These are phyloP conservation scores for Alternaria sp. DNA, from an alignment of 2,329 filamentous ascomycete genomes.

Conservation along the genomic window DNA sequence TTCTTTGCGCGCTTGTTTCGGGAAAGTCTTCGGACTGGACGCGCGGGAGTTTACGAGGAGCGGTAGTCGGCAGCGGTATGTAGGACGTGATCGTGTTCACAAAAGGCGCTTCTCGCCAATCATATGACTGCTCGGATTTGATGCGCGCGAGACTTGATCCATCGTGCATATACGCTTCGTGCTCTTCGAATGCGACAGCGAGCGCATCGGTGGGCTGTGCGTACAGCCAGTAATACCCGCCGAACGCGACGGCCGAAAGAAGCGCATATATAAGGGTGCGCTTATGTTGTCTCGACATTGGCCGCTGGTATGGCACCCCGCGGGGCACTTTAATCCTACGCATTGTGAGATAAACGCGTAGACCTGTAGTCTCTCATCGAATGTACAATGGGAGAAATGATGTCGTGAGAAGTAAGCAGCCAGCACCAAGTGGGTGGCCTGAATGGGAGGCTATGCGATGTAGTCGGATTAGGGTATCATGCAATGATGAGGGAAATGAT, in stretches of 20 bases:
- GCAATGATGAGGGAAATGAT: neutral
- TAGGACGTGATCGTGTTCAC: constrained; percentile 47
- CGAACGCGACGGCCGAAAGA: constrained; percentile 29
- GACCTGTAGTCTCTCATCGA: constrained; percentile 4
- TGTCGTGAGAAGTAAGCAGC: neutral
- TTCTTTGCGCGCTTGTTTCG: constrained; percentile 39
- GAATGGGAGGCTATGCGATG: neutral
- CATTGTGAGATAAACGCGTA: constrained; percentile 25
- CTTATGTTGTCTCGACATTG: constrained; percentile 41
- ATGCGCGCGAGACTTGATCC: constrained; percentile 18
- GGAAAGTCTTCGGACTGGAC: constrained; percentile 50
- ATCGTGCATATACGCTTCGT: constrained; percentile 43
- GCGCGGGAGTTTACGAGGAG: constrained; percentile 46
- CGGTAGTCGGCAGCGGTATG: constrained; percentile 46
- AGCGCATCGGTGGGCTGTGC: constrained; percentile 35
- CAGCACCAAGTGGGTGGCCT: neutral
- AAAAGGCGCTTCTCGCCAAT: constrained; percentile 52
- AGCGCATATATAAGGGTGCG: constrained; percentile 36
- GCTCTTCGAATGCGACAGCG: constrained; percentile 35
- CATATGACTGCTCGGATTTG: constrained; percentile 36
- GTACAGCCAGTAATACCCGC: constrained; percentile 37
- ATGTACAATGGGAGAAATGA: constrained; percentile 1
- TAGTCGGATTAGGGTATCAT: neutral
- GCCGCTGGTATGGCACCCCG: constrained; percentile 23
- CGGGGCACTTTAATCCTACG: constrained; percentile 39